Evolutionary conservation across 1,139 yeast genomes (phyloP).

Genomic region (Hyphopichia wangnamkhiaoensis): DNA sequence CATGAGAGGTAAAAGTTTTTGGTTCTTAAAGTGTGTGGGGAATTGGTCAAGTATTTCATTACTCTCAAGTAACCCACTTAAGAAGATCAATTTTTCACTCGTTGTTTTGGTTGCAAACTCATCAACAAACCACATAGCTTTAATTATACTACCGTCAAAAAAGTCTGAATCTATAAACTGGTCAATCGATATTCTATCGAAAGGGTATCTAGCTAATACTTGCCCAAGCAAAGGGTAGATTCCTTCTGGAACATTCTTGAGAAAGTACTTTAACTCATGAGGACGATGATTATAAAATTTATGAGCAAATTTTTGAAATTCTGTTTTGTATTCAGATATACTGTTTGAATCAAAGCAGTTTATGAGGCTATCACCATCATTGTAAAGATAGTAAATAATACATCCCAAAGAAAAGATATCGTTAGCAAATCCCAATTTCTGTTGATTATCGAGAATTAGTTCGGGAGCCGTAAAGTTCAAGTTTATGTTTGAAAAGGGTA

Average conservation of each 20-base stretch:
- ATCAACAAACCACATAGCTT: slow-evolving; percentile 80
- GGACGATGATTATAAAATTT: slow-evolving; percentile 46
- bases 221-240: slow-evolving; percentile 32
- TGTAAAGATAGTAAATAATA: slow-evolving; percentile 66
- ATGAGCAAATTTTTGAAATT: slow-evolving; percentile 41
- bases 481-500: slow-evolving; percentile 76
- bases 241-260: slow-evolving; percentile 41
- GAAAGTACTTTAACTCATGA: slow-evolving; percentile 48
- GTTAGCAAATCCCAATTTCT: slow-evolving; percentile 58
- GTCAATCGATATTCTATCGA: slow-evolving; percentile 49
- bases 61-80: slow-evolving; percentile 57
- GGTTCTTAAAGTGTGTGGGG: slow-evolving; percentile 67
- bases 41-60: slow-evolving; percentile 58
- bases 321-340: slow-evolving; percentile 49
- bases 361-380: slow-evolving; percentile 46
- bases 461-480: slow-evolving; percentile 60
- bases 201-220: slow-evolving; percentile 45
- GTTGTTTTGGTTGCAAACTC: slow-evolving; percentile 75
- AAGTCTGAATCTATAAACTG: slow-evolving; percentile 54
- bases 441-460: slow-evolving; percentile 28
- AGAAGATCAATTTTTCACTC: slow-evolving; percentile 68
- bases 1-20: slow-evolving; percentile 75
- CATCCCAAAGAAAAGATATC: slow-evolving; percentile 88
- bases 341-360: slow-evolving; percentile 51
- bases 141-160: slow-evolving; percentile 80